Evolutionary conservation across 192 early-diverging fungal genomes (phyloP), one percentile per base, ranked within the genome.

Genomic region (Dissophora globulifera): DNA sequence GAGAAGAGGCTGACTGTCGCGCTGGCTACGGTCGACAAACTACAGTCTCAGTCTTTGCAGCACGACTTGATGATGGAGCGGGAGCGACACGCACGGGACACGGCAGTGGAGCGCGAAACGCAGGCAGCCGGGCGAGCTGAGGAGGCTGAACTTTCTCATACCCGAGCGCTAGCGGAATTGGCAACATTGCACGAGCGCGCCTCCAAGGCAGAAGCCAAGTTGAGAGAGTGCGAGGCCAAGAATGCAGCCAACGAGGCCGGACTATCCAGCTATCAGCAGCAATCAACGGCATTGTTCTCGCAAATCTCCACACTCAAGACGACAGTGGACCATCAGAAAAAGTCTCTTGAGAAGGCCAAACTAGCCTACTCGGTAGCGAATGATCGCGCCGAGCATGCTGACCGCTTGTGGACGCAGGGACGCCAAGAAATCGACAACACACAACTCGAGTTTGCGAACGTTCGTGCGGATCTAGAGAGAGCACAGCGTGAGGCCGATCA

Each of bases 1-100:
- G 84, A 87, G 43, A 79, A 85, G 45, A 63, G 84, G 10, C 53
- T 87, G 59, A 76, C 79, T 2, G 26, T 56, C 13, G 78, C 82
- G 4, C 60, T 83, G 13, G 59, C 63, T 4, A 71, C 79, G 31
- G 78, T 83, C 27, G 83, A 84, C 22, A 53, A 31, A 10, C 26
- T 78, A 5, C 66, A 78, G 61, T 59, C 55, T 19, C 69, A 82
- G 48, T 43, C 74, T 13, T 43, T 48, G 10, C 82, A 87, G 47
- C 55, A 68, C 23, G 82, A 85, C 32, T 33, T 69, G 20, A 27
- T 58, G 31, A 40, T 80, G 31, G 67, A 78, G 19, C 67, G 83
- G 20, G 86, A 87, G 25, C 81, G 79, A 12, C 59, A 51, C 47
- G 80, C 69, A 7, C 53, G 83, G 41, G 53, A 85, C 40, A 50